phyloP scores from a whole-genome alignment of 768 basidiomycete species.

The Pholiota microspora region DNA sequence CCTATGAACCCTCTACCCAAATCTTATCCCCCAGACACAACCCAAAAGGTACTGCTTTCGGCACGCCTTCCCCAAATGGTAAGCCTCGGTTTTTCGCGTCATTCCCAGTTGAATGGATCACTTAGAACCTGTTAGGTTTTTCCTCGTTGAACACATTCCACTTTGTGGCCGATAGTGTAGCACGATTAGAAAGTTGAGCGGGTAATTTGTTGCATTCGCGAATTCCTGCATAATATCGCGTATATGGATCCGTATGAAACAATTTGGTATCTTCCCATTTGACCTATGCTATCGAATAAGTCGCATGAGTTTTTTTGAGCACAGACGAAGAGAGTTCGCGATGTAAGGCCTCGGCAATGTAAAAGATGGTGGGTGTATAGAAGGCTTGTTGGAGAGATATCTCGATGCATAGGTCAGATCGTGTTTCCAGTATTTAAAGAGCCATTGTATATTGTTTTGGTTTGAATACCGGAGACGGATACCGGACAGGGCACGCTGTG shows the following conservation, averaged over 20 bases:
- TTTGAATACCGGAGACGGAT: not conserved
- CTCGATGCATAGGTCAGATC: constrained; percentile 17
- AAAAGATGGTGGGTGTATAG: not conserved
- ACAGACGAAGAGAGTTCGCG: constrained; percentile 20
- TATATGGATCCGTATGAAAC: not conserved
- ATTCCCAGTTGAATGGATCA: too few species aligned
- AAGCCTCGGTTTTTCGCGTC: not conserved
- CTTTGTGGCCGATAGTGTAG: constrained; percentile 53
- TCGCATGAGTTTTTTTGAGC: constrained; percentile 15
- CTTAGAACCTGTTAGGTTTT: constrained; percentile 23
- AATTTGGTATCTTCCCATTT: not conserved
- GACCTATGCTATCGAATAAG: constrained; percentile 15
- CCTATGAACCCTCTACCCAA: constrained; percentile 44
- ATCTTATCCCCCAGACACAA: constrained; percentile 38
- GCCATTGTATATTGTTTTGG: constrained; percentile 11
- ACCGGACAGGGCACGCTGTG: not conserved
- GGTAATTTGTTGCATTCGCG: not conserved
- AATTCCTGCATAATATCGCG: not conserved
- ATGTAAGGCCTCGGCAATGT: constrained; percentile 21
- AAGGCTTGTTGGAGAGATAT: constrained; percentile 12
- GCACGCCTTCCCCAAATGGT: constrained; percentile 11
- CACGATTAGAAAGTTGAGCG: constrained; percentile 39
- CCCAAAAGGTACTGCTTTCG: not conserved
- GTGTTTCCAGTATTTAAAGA: constrained; percentile 9
- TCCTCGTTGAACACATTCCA: constrained; percentile 50